phyloP scores from a whole-genome alignment of 2,329 filamentous ascomycete genomes.

The Xylogone sp. region DNA sequence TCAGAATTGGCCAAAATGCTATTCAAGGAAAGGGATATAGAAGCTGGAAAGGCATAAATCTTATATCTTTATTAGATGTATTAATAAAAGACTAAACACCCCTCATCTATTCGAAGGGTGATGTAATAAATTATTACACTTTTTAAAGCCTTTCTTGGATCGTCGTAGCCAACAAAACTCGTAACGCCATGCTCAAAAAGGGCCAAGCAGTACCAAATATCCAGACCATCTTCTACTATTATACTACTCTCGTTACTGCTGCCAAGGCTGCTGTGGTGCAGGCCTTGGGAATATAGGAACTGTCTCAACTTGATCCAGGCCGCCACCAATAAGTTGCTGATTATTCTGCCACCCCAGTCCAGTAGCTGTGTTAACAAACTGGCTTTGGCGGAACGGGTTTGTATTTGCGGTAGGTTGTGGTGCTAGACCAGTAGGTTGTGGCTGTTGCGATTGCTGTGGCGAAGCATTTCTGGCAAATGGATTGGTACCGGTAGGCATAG shows the following conservation, averaged over 20 bases:
- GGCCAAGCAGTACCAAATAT: slow-evolving; percentile 7
- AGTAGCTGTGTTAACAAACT: slow-evolving; percentile 84
- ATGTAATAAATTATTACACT: neutral
- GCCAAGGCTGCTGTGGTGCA: slow-evolving; percentile 59
- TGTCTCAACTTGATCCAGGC: slow-evolving; percentile 73
- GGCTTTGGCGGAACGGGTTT: slow-evolving; percentile 90
- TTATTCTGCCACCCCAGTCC: slow-evolving; percentile 85
- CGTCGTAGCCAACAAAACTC: slow-evolving; percentile 9
- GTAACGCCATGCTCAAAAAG: slow-evolving; percentile 27
- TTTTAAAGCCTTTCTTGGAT: neutral
- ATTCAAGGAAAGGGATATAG: neutral
- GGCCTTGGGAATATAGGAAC: slow-evolving; percentile 84
- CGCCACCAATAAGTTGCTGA: slow-evolving; percentile 75
- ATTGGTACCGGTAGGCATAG: slow-evolving; percentile 66
- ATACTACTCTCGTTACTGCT: slow-evolving; percentile 27
- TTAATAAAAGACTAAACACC: neutral
- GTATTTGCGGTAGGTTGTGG: slow-evolving; percentile 83
- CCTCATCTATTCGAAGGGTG: neutral
- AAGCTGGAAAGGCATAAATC: neutral
- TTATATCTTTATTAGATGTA: neutral
- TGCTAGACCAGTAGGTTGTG: slow-evolving; percentile 43
- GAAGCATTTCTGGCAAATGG: slow-evolving; percentile 57
- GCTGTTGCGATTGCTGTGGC: slow-evolving; percentile 16
- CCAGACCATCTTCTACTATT: slow-evolving; percentile 2
- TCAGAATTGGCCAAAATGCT: neutral